Evolutionary conservation across 2,329 filamentous ascomycete genomes (phyloP).

Genomic region (Cytospora leucostoma): DNA sequence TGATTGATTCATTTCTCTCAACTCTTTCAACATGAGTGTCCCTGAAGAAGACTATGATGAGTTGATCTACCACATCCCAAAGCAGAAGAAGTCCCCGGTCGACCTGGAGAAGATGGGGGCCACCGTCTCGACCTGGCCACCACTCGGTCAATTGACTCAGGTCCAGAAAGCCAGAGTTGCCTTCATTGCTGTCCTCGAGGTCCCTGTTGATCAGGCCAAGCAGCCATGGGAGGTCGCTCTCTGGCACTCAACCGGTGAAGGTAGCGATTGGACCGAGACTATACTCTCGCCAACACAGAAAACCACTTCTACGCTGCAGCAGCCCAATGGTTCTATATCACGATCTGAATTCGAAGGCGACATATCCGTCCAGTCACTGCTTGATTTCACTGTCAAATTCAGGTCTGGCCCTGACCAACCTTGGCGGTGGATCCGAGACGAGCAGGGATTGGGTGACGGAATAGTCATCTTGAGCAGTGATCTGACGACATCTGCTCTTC

Average conservation of each 20-base stretch:
- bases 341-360: conserved; percentile 57
- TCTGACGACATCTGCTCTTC: conserved; percentile 33
- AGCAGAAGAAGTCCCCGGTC: conserved; percentile 39
- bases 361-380: conserved; percentile 48
- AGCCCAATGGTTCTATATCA: conserved; percentile 36
- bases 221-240: conserved; percentile 71
- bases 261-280: conserved; percentile 59
- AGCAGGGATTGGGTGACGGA: conserved; percentile 64
- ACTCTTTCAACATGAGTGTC: conserved; percentile 25
- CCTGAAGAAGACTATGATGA: conserved; percentile 40
- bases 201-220: conserved; percentile 54
- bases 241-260: conserved; percentile 61
- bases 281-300: conserved; percentile 36
- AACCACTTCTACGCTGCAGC: conserved; percentile 55
- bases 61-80: conserved; percentile 42
- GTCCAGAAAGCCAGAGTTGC: conserved; percentile 50
- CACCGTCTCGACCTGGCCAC: conserved; percentile 60
- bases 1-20: neutral
- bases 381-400: conserved; percentile 73
- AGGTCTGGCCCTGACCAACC: conserved; percentile 50
- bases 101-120: conserved; percentile 40
- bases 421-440: conserved; percentile 73
- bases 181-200: conserved; percentile 72
- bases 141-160: conserved; percentile 73
- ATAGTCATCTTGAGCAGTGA: conserved; percentile 54